phyloP scores from a whole-genome alignment of 345 rosid genomes.

The Trapa bicornis region DNA sequence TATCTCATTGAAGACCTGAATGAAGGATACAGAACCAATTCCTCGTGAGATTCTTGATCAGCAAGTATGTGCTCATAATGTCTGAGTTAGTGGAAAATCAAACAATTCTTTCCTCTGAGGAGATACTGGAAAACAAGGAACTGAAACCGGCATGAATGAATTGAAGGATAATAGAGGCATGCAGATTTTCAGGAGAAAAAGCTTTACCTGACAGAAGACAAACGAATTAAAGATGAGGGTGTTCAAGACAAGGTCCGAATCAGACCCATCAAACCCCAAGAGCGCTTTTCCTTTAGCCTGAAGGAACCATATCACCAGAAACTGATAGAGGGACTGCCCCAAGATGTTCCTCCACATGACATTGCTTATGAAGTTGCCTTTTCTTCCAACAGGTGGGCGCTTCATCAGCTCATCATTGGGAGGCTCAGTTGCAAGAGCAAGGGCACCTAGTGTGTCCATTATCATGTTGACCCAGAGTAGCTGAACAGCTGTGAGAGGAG shows the following conservation, averaged over 20 bases:
- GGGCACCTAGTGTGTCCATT: not conserved
- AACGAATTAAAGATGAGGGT: not conserved
- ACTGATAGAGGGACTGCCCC: not conserved
- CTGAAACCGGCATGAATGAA: not conserved
- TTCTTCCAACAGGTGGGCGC: not conserved
- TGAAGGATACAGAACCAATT: not conserved
- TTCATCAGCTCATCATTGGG: not conserved
- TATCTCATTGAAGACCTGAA: slow-evolving; percentile 34
- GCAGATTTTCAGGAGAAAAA: not conserved
- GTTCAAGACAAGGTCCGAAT: too few relatives aligned
- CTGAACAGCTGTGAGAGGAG: not conserved
- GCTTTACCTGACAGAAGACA: not conserved
- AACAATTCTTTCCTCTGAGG: not conserved
- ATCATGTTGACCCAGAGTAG: not conserved
- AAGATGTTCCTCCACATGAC: not conserved
- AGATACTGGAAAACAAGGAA: not conserved
- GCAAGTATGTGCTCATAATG: not conserved
- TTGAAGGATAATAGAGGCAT: not conserved
- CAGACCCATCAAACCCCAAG: too few relatives aligned
- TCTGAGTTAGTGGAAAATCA: too few relatives aligned
- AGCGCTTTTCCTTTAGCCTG: too few relatives aligned
- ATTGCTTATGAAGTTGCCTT: not conserved
- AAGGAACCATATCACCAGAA: too few relatives aligned
- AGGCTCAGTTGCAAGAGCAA: not conserved
- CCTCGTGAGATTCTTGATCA: not conserved